Evolutionary conservation across 2,329 filamentous ascomycete species (phyloP).

Genomic region (Didymosphaeria variabile): DNA sequence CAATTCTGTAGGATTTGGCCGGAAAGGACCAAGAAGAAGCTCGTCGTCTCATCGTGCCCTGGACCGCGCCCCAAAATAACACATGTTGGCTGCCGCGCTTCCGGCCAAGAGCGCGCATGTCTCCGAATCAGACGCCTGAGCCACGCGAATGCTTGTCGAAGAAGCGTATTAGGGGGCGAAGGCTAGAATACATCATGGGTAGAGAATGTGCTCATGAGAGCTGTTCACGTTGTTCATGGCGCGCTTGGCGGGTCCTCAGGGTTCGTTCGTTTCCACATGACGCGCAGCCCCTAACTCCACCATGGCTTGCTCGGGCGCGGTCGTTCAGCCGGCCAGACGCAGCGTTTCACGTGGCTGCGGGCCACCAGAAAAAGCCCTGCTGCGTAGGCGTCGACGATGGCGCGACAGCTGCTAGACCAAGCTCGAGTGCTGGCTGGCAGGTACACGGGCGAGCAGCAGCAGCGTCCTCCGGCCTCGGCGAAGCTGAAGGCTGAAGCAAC

Average conservation of each 20-base stretch:
- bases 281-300: slow-evolving; percentile 34
- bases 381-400: slow-evolving; percentile 29
- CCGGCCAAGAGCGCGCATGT: neutral
- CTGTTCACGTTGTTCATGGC: slow-evolving; percentile 17
- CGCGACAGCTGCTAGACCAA: slow-evolving; percentile 34
- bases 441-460: neutral
- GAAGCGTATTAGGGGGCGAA: neutral
- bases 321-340: slow-evolving; percentile 28
- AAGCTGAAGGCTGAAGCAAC: too few species aligned
- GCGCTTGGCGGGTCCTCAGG: slow-evolving; percentile 38
- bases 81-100: neutral
- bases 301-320: slow-evolving; percentile 28
- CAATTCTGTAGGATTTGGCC: slow-evolving; percentile 11
- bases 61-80: neutral
- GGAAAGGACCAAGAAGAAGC: slow-evolving; percentile 25
- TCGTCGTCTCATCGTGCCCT: neutral
- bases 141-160: neutral
- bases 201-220: neutral
- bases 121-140: neutral
- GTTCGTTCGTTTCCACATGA: slow-evolving; percentile 32
- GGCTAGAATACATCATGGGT: neutral
- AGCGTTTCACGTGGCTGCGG: slow-evolving; percentile 46
- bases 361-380: slow-evolving; percentile 21
- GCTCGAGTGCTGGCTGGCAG: slow-evolving; percentile 13
- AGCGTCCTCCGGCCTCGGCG: too few species aligned